Conservation (phyloP, 2,329 filamentous ascomycete species). For the Penicillium psychrosexuale region DNA sequence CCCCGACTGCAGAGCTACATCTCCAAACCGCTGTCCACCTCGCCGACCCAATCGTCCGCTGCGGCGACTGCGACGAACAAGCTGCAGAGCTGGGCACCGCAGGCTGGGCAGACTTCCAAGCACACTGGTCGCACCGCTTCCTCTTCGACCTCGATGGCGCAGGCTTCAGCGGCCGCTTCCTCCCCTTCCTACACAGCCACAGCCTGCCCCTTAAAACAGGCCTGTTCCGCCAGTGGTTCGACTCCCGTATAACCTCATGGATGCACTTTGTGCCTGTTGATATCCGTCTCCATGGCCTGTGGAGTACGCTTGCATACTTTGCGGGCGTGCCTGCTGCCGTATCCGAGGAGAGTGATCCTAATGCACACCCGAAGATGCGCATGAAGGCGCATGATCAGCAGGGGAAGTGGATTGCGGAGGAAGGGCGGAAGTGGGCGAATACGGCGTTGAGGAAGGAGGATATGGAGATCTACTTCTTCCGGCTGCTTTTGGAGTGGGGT, state of each 20-base stretch:
- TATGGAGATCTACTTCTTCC: conserved; percentile 77
- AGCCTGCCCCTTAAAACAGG: conserved; percentile 67
- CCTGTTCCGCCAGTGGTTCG: conserved; percentile 76
- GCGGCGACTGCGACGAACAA: conserved; percentile 55
- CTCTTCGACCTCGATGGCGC: conserved; percentile 69
- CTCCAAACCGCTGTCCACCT: conserved; percentile 61
- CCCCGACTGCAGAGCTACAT: conserved; percentile 42
- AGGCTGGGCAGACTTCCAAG: conserved; percentile 50
- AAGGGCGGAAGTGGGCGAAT: conserved; percentile 63
- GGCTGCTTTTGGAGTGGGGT: conserved; percentile 74
- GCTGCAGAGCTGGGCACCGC: conserved; percentile 51
- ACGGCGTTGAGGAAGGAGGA: conserved; percentile 66
- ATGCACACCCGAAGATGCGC: conserved; percentile 46
- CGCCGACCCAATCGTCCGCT: conserved; percentile 56
- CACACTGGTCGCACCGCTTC: conserved; percentile 65
- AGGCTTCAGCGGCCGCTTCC: conserved; percentile 63
- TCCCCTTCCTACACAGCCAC: conserved; percentile 63
- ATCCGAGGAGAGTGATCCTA: conserved; percentile 26
- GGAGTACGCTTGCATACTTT: conserved; percentile 73
- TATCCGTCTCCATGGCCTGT: conserved; percentile 67
- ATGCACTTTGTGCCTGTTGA: conserved; percentile 78
- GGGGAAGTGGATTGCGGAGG: conserved; percentile 62
- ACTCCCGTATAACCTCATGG: conserved; percentile 71
- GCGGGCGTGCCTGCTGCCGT: conserved; percentile 47
- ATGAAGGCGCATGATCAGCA: conserved; percentile 53